These are phyloP conservation scores for Pelargonium cotyledonis DNA, from an alignment of 441 rosid genomes.

Conservation along the genomic window DNA sequence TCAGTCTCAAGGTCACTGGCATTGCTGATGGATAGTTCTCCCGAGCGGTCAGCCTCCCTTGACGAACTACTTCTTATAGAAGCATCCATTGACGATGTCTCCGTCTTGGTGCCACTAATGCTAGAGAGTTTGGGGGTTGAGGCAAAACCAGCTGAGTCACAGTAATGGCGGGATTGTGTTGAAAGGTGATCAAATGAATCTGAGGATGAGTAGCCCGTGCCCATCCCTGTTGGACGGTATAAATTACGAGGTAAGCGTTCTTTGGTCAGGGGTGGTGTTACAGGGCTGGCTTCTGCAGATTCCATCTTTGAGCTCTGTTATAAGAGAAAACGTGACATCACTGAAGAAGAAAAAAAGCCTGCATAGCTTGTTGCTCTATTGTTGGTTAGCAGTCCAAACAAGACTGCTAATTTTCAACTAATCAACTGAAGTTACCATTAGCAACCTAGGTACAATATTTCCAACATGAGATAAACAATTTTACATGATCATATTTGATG, in stretches of 20 bases:
- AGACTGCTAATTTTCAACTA: too few species aligned
- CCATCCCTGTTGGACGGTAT: constrained; percentile 64
- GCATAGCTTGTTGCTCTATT: background rate
- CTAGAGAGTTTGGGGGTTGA: constrained; percentile 88
- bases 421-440: too few species aligned
- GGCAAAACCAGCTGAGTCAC: constrained; percentile 55
- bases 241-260: constrained; percentile 73
- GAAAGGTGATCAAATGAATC: constrained; percentile 78
- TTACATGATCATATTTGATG: too few species aligned
- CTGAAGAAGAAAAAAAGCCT: constrained; percentile 1
- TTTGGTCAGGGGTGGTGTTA: constrained; percentile 75
- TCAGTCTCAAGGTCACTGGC: constrained; percentile 85
- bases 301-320: constrained; percentile 66
- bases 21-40: constrained; percentile 79
- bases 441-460: too few species aligned
- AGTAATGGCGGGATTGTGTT: constrained; percentile 52
- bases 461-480: too few species aligned
- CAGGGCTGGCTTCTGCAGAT: constrained; percentile 72
- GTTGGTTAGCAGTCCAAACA: too few species aligned
- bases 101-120: constrained; percentile 84
- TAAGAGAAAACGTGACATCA: constrained; percentile 4
- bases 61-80: constrained; percentile 92
- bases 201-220: constrained; percentile 70
- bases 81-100: constrained; percentile 84
- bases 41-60: constrained; percentile 87